Conservation (phyloP, 108 stramenopile genomes). For the Thalassiosira profunda region DNA sequence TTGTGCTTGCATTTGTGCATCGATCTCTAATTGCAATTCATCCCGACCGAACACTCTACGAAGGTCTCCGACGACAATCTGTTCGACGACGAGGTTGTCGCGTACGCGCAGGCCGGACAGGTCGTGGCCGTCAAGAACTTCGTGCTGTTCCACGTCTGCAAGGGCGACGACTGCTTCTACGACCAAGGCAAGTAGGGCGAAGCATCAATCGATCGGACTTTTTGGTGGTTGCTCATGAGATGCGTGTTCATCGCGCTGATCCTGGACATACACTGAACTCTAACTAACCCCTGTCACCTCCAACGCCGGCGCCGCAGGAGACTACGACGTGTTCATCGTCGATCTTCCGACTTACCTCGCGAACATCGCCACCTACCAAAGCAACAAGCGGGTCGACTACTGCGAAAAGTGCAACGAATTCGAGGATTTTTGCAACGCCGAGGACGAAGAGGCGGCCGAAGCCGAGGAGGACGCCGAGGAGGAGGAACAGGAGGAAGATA, state of each 20-base stretch:
- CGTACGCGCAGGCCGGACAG: conserved; percentile 24
- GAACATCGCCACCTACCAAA: conserved; percentile 51
- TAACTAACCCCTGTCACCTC: no score
- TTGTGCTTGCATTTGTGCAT: no score
- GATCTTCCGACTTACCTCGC: conserved; percentile 58
- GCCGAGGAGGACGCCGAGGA: conserved; percentile 31
- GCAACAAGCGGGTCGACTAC: conserved; percentile 47
- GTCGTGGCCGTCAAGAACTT: conserved; percentile 58
- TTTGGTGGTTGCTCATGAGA: no score
- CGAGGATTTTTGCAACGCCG: conserved; percentile 56
- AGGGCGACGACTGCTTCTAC: conserved; percentile 54
- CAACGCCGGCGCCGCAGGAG: no score
- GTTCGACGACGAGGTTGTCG: conserved; percentile 37
- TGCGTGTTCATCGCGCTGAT: no score
- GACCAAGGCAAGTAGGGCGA: no score
- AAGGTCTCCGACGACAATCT: no score
- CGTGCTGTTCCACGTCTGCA: conserved; percentile 65
- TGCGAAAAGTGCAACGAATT: conserved; percentile 61
- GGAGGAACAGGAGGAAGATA: background rate
- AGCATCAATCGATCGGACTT: no score
- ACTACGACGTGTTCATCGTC: conserved; percentile 58
- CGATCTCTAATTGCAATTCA: no score
- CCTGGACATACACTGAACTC: no score
- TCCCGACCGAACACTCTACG: no score
- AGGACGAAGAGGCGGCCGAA: conserved; percentile 34